Conservation (phyloP, 2,329 filamentous ascomycete genomes). For the Phyllosticta capitalensis region DNA sequence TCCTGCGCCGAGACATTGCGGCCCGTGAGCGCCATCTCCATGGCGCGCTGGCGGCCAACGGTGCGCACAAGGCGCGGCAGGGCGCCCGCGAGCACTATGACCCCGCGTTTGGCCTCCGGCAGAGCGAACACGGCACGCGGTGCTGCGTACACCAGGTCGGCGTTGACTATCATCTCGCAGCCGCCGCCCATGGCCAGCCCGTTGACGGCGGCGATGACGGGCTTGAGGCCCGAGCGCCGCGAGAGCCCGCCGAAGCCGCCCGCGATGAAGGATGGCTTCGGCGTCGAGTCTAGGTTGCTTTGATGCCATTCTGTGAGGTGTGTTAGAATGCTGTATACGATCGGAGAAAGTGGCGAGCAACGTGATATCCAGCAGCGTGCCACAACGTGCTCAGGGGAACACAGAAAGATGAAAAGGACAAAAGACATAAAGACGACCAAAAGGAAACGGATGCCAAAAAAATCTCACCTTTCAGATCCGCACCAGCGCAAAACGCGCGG, state of each 20-base stretch:
- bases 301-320: conserved; percentile 4
- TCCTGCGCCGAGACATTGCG: conserved; percentile 16
- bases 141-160: conserved; percentile 20
- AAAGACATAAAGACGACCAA: background rate
- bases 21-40: conserved; percentile 20
- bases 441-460: too few species aligned
- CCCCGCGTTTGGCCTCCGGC: conserved; percentile 21
- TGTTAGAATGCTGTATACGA: background rate
- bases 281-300: background rate
- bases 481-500: conserved; percentile 15
- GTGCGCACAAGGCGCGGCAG: conserved; percentile 20
- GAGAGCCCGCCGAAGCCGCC: conserved; percentile 47
- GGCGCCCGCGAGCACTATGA: conserved; percentile 18
- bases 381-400: conserved; percentile 19
- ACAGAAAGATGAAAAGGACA: background rate
- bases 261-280: background rate
- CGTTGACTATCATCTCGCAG: conserved; percentile 19
- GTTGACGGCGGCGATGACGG: conserved; percentile 51
- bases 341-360: background rate
- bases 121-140: conserved; percentile 18
- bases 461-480: conserved; percentile 18
- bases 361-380: background rate
- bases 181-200: conserved; percentile 32
- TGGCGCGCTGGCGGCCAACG: conserved; percentile 19
- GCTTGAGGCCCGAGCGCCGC: conserved; percentile 49